Base-by-base conservation (phyloP, 345 rosid genomes). In the Aethionema arabicum region DNA sequence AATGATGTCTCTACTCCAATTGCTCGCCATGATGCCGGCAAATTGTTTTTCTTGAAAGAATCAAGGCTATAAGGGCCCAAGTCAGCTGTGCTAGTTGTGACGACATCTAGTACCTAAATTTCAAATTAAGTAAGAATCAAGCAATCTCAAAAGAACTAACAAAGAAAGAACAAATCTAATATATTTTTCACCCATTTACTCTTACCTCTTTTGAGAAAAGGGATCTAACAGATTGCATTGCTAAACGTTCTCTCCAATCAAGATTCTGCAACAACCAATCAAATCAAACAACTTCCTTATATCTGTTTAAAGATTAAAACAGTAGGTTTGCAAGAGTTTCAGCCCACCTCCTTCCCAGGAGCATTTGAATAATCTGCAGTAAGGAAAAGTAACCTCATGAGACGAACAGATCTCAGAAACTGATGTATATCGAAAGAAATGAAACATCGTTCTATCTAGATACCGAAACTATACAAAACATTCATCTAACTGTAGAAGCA, bases 201-300 rank as follows among this genome's bases (percentile, higher is more conserved):
- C 84, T 82, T 76, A 69, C 99, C 86, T 90, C 99, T 70, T 85
- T 82, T 0, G 90, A 81, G 78, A 90, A 74, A 62, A 93, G 79
- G 49, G 89, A 70, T 54, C 79, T 80, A 49, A 85, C 64, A 65
- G 80, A 79, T 67, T 83, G 82, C 77, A 83, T 45, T 8, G 90
- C 87, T 60, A 85, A 75, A 63, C 78, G 87, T 59, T 93, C 95
- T 70, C 97, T 85, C 99, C 96, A 93, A 79, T 81, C 83, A 69
- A 80, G 67, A 49, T 63, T 82, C 98, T 91, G 79, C 76, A 77
- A 14, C 38, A 60, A 5, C n/a, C 56, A 72, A 68, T 54, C 66
- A 55, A 56, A 40, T 61, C 16, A 74, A 32, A 49, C 63, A 52
- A 46, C 70, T 56, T 4, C 37, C 21, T 39, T 33, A 40, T 31